Evolutionary conservation across 768 basidiomycete genomes (phyloP).

Genomic region (Lentinula detonsa): DNA sequence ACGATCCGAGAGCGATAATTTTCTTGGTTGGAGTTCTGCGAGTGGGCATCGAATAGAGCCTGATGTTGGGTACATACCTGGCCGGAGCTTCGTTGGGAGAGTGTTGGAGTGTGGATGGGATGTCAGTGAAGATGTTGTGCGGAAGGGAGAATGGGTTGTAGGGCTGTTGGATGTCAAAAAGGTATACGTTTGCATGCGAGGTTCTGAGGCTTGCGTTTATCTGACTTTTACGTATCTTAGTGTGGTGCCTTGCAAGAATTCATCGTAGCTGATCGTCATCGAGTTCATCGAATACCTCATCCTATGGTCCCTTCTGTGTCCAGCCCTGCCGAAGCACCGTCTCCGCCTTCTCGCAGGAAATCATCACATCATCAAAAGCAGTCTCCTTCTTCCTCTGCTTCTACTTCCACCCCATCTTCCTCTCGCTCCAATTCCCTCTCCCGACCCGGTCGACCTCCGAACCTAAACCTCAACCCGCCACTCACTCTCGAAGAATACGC

Average conservation of each 20-base stretch:
- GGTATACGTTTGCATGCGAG: slow-evolving; percentile 36
- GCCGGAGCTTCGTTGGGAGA: slow-evolving; percentile 80
- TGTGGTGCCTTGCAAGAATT: slow-evolving; percentile 88
- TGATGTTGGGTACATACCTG: slow-evolving; percentile 77
- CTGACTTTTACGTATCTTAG: slow-evolving; percentile 27
- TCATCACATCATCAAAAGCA: neutral
- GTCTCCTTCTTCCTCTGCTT: neutral
- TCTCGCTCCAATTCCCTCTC: neutral
- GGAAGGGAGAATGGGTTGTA: slow-evolving; percentile 83
- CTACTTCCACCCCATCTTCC: slow-evolving; percentile 10
- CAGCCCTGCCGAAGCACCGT: slow-evolving; percentile 3
- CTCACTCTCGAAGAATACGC: slow-evolving; percentile 67
- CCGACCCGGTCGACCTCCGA: neutral
- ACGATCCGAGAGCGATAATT: slow-evolving; percentile 8
- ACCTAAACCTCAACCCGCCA: neutral
- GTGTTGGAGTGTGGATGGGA: slow-evolving; percentile 82
- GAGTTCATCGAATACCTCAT: slow-evolving; percentile 67
- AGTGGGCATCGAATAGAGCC: slow-evolving; percentile 14
- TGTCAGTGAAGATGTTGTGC: slow-evolving; percentile 56
- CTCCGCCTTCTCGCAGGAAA: neutral
- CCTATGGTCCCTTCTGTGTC: slow-evolving; percentile 35
- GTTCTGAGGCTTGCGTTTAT: slow-evolving; percentile 8
- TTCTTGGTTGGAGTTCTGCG: slow-evolving; percentile 11
- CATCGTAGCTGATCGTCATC: slow-evolving; percentile 74
- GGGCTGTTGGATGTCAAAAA: slow-evolving; percentile 76